Evolutionary conservation across 2,329 filamentous ascomycete species (phyloP).

Genomic region (Scopulariopsis brevicaulis): DNA sequence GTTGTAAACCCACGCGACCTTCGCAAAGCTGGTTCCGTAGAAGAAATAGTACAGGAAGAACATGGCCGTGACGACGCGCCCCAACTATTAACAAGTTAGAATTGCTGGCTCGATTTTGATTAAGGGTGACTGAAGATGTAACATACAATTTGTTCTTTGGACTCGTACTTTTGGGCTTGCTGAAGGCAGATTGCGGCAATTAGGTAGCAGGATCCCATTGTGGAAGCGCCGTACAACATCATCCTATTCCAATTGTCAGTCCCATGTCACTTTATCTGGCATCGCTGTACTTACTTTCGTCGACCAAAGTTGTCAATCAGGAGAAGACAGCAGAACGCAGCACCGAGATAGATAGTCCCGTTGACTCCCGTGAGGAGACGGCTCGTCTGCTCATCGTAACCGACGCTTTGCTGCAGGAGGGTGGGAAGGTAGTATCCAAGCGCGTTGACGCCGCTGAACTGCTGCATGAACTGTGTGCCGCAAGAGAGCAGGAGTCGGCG

Average conservation of each 20-base stretch:
- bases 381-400: slow-evolving; percentile 35
- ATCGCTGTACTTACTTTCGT: slow-evolving; percentile 17
- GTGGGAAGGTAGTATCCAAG: slow-evolving; percentile 38
- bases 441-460: slow-evolving; percentile 31
- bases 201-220: slow-evolving; percentile 22
- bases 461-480: slow-evolving; percentile 36
- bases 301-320: slow-evolving; percentile 27
- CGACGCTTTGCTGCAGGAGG: slow-evolving; percentile 42
- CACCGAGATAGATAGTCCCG: slow-evolving; percentile 23
- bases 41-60: slow-evolving; percentile 30
- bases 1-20: slow-evolving; percentile 28
- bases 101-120: not conserved
- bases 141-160: slow-evolving; percentile 13
- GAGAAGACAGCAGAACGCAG: slow-evolving; percentile 23
- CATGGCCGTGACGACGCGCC: slow-evolving; percentile 26
- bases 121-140: not conserved
- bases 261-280: not conserved
- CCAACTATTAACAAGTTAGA: slow-evolving; percentile 13
- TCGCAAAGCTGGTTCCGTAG: slow-evolving; percentile 25
- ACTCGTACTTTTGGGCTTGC: slow-evolving; percentile 17
- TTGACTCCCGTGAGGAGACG: slow-evolving; percentile 44
- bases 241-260: slow-evolving; percentile 13
- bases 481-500: slow-evolving; percentile 23
- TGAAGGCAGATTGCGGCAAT: slow-evolving; percentile 22
- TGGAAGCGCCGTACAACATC: slow-evolving; percentile 24